Conservation (phyloP, 805 yeast species). For the Cyberlindnera petersonii region DNA sequence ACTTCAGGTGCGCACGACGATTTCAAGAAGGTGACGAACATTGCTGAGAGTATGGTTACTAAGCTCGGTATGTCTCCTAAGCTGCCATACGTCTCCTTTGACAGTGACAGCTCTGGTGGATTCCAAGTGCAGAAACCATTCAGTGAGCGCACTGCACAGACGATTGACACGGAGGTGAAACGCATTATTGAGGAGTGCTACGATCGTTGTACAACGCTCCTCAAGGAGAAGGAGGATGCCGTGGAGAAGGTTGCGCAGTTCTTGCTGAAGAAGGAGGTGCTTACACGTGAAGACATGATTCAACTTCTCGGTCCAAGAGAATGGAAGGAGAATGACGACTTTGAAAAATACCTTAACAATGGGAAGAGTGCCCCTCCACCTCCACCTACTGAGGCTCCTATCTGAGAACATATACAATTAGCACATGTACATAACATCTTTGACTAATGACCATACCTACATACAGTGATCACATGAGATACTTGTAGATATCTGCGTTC, state of each 20-base stretch:
- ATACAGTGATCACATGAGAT: constrained; percentile 17
- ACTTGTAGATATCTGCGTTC: constrained; percentile 28
- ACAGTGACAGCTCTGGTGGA: constrained; percentile 47
- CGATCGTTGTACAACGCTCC: constrained; percentile 51
- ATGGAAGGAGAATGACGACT: constrained; percentile 80
- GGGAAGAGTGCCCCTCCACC: constrained; percentile 23
- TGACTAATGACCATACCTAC: constrained; percentile 1
- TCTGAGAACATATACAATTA: too few relatives aligned
- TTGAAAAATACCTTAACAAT: constrained; percentile 71
- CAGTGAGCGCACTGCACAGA: constrained; percentile 65
- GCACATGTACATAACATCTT: too few relatives aligned
- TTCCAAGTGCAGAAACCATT: constrained; percentile 57
- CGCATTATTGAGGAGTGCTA: constrained; percentile 65
- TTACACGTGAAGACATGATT: constrained; percentile 78
- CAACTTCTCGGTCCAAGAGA: constrained; percentile 74
- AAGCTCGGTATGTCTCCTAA: constrained; percentile 83
- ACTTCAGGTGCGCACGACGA: constrained; percentile 93
- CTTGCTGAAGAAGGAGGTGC: constrained; percentile 67
- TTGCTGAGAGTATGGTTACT: constrained; percentile 88
- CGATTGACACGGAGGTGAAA: constrained; percentile 68
- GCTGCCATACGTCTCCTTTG: constrained; percentile 64
- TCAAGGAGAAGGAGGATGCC: constrained; percentile 54
- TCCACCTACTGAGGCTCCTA: constrained; percentile 12
- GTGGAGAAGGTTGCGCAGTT: constrained; percentile 74
- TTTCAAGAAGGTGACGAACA: constrained; percentile 83